Conservation (phyloP, 2,329 filamentous ascomycete species). For the Zelopaecilomyces penicillatus region DNA sequence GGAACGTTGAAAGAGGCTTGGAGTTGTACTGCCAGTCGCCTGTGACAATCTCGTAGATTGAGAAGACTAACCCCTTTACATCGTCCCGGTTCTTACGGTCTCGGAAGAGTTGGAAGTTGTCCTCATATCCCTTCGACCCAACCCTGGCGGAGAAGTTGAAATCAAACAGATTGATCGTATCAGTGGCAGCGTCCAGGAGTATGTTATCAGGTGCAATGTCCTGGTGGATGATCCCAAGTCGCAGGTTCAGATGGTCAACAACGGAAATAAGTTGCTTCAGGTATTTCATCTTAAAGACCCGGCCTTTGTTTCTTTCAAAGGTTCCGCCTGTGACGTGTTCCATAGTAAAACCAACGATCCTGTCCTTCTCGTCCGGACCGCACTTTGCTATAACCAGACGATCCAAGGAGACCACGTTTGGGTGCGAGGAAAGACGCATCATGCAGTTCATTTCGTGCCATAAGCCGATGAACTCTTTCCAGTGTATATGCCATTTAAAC, state of each 20-base stretch:
- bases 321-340: conserved; percentile 22
- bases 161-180: conserved; percentile 28
- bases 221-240: conserved; percentile 28
- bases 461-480: conserved; percentile 9
- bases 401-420: conserved; percentile 26
- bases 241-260: conserved; percentile 25
- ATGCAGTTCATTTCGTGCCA: conserved; percentile 28
- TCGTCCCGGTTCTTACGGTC: conserved; percentile 18
- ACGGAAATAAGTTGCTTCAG: conserved; percentile 26
- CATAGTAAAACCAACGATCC: conserved; percentile 27
- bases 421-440: conserved; percentile 25
- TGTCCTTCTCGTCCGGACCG: conserved; percentile 17
- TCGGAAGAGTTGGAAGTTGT: not conserved
- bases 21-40: conserved; percentile 11
- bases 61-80: conserved; percentile 28
- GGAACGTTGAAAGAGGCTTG: too few relatives aligned
- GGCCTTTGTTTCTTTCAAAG: conserved; percentile 19
- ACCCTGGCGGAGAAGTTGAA: conserved; percentile 24
- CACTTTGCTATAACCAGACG: conserved; percentile 17
- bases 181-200: conserved; percentile 23
- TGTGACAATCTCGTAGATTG: conserved; percentile 30
- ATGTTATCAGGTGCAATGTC: conserved; percentile 31
- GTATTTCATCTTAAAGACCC: conserved; percentile 27
- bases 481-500: conserved; percentile 26
- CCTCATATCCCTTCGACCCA: conserved; percentile 3